Base-by-base conservation (phyloP, 306 rosid species). In the Inga laurina region DNA sequence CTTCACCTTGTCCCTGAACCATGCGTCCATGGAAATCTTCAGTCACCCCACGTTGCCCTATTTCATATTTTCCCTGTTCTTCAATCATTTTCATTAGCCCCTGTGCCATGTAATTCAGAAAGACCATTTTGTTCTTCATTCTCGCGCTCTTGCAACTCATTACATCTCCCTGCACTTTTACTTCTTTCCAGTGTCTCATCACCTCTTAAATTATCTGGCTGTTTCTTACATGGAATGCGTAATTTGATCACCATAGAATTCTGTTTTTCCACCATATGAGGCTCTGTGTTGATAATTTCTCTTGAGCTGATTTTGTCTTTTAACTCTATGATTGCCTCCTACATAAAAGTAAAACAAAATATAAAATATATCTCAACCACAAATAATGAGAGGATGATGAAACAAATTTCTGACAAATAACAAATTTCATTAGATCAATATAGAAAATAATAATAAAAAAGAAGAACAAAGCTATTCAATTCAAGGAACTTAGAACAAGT, bases 21-120 rank as follows among this genome's bases (percentile, higher is more conserved):
- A 4, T 2, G 10, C 8, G n/a, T 54, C n/a, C 61, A 54, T 18
- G 61, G 22, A 22, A 54, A 9, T 18, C 61, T 16, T 54, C 61
- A 54, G 7, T 54, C 61, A 18, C 22, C 61, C 61, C 61, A 54
- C 5, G 61, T 7, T 54, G 76, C 21, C 34, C 39, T 57, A 27
- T 46, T 54, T 79, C 76, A 51, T 76, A 73, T 45, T 84, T 64
- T 22, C 11, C 64, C 32, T 15, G 59, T 45, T 76, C 77, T 39
- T 77, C 76, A 74, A 16, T 59, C 34, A 5, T n/a, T 54, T 74
- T 78, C 76, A 51, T 56, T 51, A 3, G 35, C 52, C 27, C 35
- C 27, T 45, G 2, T 35, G 19, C n/a, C 56, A 24, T 51, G 82
- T 16, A 75, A 80, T 43, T 39, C 35, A 34, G 61, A 49, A 74